Evolutionary conservation across 768 basidiomycete species (phyloP).

Genomic region (Austroboletus festivus): DNA sequence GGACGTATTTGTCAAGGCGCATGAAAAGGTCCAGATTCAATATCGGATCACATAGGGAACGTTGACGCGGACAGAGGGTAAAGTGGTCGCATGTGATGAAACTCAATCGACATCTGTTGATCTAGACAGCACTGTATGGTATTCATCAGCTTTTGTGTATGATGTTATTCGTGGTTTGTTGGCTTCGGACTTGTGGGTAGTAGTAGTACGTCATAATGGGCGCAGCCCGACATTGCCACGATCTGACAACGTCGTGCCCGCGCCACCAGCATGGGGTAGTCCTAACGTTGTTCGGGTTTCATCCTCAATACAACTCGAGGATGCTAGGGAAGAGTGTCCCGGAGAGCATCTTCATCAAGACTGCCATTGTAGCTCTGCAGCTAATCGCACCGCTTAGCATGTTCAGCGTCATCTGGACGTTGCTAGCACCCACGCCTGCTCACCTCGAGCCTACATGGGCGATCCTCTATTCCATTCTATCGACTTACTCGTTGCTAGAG

Average conservation of each 20-base stretch:
- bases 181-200: too few relatives aligned
- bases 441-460: background rate
- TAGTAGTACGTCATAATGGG: too few relatives aligned
- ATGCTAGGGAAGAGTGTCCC: slow-evolving; percentile 48
- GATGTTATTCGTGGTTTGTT: too few relatives aligned
- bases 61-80: too few relatives aligned
- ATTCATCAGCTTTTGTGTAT: too few relatives aligned
- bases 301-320: background rate
- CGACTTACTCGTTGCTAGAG: slow-evolving; percentile 41
- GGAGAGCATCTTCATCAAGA: slow-evolving; percentile 55
- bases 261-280: too few relatives aligned
- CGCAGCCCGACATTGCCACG: too few relatives aligned
- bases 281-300: too few relatives aligned
- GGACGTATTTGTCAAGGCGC: slow-evolving; percentile 19
- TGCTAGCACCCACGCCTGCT: background rate
- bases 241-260: too few relatives aligned
- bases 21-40: background rate
- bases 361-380: slow-evolving; percentile 43
- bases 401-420: slow-evolving; percentile 31
- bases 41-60: background rate
- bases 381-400: slow-evolving; percentile 50
- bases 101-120: too few relatives aligned
- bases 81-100: too few relatives aligned
- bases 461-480: slow-evolving; percentile 15
- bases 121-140: too few relatives aligned